Base-by-base conservation (phyloP, 768 basidiomycete genomes). In the Galerina sulciceps region DNA sequence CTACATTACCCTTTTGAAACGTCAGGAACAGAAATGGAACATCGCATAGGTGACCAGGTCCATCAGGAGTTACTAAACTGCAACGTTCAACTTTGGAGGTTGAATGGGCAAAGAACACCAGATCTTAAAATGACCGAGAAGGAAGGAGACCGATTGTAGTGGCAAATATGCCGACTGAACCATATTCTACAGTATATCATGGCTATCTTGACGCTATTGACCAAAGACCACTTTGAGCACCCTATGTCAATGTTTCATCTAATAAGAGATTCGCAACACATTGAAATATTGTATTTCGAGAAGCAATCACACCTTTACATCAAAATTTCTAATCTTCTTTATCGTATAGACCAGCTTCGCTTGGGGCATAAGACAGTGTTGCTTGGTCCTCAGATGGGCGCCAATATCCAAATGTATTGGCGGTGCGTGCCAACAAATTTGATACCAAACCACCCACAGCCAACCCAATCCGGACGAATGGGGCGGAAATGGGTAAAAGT, bases 401-500 rank as follows among this genome's bases (percentile, higher is more conserved):
- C 18, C 45, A 77, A 44, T 69, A 72, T 1, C 77, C 77, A 14
- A 78, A 58, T 13, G 69, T 48, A 37, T 72, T 70, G 8, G 76
- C 75, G 8, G 67, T 54, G 10, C 63, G 66, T 17, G 74, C 75
- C 38, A 71, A 65, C 10, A 75, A 35, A 26, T 68, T 69, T 11
- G 73, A 77, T 1, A 64, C 58, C 9, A 65, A 54, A 9, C 67
- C 70, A 14, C 66, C 61, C 3, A 64, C 43, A 5, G 66, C 58
- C 20, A 82, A 70, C 1, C 67, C 67, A 15, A 74, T 43, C 11
- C 71, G 65, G 22, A 81, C 63, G 44, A 80, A 59, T 0, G 77
- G 77, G 0, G 69, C 69, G 15, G 80, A 71, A 8, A 78, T 76
- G 0, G 82, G 83, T 3, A 82, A 20, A 38, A 82, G 55, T 8